Conservation (phyloP, 495 filamentous ascomycete species). For the Articulospora tetracladia region DNA sequence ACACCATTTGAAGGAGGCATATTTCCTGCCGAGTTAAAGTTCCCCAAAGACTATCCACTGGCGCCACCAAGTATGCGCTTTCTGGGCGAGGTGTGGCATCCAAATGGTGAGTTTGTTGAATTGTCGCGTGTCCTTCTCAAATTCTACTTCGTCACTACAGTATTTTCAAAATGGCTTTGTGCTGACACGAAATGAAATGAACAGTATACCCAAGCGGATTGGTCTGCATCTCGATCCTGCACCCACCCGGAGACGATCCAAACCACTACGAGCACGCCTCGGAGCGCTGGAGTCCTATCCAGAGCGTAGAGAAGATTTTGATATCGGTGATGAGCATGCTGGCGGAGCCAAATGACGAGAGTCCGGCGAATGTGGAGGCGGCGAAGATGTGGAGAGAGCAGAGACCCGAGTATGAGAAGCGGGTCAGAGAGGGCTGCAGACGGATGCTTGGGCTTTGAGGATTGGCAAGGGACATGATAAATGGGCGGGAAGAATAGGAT, state of each 20-base stretch:
- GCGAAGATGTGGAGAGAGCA: conserved; percentile 97
- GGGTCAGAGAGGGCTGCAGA: conserved; percentile 71
- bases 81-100: conserved; percentile 88
- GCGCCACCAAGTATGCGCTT: conserved; percentile 95
- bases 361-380: conserved; percentile 95
- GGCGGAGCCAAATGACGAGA: conserved; percentile 97
- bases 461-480: not conserved
- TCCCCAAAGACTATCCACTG: conserved; percentile 94
- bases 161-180: not conserved
- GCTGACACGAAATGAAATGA: not conserved
- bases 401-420: conserved; percentile 78
- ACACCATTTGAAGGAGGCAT: conserved; percentile 95
- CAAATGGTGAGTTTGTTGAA: conserved; percentile 65
- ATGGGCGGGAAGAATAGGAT: not conserved
- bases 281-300: conserved; percentile 94
- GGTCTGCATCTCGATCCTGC: conserved; percentile 97
- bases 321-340: conserved; percentile 99
- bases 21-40: conserved; percentile 90
- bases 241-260: conserved; percentile 96
- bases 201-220: conserved; percentile 86
- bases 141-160: not conserved
- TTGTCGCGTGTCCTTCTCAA: not conserved
- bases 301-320: conserved; percentile 96
- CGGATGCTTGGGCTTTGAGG: conserved; percentile 47
- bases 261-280: conserved; percentile 97